Evolutionary conservation across 768 basidiomycete species (phyloP).

Genomic region (Chalciporus pseudorubinellus): DNA sequence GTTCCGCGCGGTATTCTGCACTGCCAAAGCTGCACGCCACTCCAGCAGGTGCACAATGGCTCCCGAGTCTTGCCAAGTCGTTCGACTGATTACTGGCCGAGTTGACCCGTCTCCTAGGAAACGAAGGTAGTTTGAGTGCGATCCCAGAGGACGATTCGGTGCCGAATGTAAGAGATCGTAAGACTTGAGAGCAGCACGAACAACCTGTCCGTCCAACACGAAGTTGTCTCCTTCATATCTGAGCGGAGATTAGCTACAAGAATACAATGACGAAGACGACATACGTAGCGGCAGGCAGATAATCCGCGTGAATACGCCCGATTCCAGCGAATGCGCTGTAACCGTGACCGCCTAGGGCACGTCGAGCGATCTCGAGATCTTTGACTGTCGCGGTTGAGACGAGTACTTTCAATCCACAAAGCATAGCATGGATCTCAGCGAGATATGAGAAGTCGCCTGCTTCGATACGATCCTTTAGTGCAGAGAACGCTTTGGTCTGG

Average conservation of each 20-base stretch:
- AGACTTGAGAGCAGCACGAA: constrained; percentile 67
- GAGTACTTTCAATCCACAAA: constrained; percentile 66
- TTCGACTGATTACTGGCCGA: constrained; percentile 18
- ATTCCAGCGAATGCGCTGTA: constrained; percentile 69
- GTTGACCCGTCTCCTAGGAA: constrained; percentile 34
- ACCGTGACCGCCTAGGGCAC: constrained; percentile 77
- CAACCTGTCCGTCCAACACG: constrained; percentile 72
- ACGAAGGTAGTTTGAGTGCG: constrained; percentile 47
- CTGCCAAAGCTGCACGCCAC: constrained; percentile 61
- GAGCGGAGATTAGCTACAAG: neutral
- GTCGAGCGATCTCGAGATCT: constrained; percentile 63
- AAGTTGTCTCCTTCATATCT: constrained; percentile 82
- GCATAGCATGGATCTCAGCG: constrained; percentile 69
- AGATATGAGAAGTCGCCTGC: constrained; percentile 59
- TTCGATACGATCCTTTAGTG: constrained; percentile 47
- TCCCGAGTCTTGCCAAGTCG: constrained; percentile 39
- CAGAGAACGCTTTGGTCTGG: constrained; percentile 50
- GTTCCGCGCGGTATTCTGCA: constrained; percentile 40
- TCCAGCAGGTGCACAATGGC: constrained; percentile 52
- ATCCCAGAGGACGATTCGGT: constrained; percentile 8
- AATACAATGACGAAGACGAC: constrained; percentile 17
- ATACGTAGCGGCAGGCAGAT: constrained; percentile 62
- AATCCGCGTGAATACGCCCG: constrained; percentile 62
- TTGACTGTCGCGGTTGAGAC: constrained; percentile 49
- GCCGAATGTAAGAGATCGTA: constrained; percentile 42